phyloP scores from a whole-genome alignment of 495 filamentous ascomycete species.

The Melanomma pulvis-pyrius region DNA sequence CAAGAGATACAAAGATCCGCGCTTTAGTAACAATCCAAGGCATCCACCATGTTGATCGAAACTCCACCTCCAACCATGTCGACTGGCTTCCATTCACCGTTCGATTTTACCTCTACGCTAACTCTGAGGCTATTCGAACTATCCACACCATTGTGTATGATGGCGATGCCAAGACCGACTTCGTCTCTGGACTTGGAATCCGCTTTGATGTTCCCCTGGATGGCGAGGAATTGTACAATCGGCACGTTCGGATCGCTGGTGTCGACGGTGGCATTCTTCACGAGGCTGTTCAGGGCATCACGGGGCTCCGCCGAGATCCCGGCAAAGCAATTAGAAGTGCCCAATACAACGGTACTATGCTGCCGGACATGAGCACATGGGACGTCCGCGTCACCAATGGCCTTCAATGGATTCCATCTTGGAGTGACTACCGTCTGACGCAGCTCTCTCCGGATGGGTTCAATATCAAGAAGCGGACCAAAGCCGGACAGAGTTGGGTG shows the following conservation, averaged over 20 bases:
- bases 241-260: slow-evolving; percentile 19
- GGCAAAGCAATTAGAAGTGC: slow-evolving; percentile 2
- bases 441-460: slow-evolving; percentile 18
- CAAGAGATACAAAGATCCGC: background rate
- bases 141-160: slow-evolving; percentile 22
- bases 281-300: slow-evolving; percentile 19
- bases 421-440: slow-evolving; percentile 21
- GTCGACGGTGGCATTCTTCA: slow-evolving; percentile 16
- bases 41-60: slow-evolving; percentile 1
- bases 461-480: slow-evolving; percentile 19
- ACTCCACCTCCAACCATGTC: background rate
- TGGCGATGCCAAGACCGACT: slow-evolving; percentile 12
- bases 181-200: slow-evolving; percentile 20
- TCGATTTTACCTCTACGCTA: slow-evolving; percentile 20
- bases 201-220: slow-evolving; percentile 19
- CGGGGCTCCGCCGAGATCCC: slow-evolving; percentile 18
- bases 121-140: slow-evolving; percentile 12
- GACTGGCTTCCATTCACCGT: slow-evolving; percentile 26
- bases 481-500: slow-evolving; percentile 19
- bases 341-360: slow-evolving; percentile 17
- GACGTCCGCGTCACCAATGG: background rate
- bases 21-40: slow-evolving; percentile 16
- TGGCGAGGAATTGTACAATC: slow-evolving; percentile 15
- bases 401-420: slow-evolving; percentile 19
- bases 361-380: slow-evolving; percentile 3